Evolutionary conservation across 768 basidiomycete genomes (phyloP), one percentile per base, ranked within the genome.

Genomic region (Thelephora aurantiotincta): DNA sequence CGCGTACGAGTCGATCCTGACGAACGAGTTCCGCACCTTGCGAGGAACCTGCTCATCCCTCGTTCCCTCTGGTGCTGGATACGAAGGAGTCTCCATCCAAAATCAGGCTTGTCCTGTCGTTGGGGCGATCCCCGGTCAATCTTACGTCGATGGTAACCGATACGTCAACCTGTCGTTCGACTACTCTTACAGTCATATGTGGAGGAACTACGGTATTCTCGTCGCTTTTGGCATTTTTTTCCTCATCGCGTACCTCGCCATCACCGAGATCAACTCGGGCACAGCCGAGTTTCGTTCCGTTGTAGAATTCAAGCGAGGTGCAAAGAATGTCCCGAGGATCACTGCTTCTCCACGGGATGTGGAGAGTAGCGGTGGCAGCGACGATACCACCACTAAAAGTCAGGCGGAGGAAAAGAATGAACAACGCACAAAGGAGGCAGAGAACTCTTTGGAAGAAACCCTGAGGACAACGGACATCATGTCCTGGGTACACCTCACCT

Each of bases 41-140:
- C 61, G 82, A 18, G 86, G 80, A 41, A 57, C 64, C 12, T 82
- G 81, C 55, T 65, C 80, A 19, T 60, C 66, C 36, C 64, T 84
- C 12, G 75, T 80, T 0, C 79, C 83, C 3, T 69, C 65, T 2
- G 82, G 82, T 0, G 64, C 79, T 0, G 75, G 75, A 0, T 86
- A 86, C 51, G 74, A 73, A 52, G 65, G 66, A n/a, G 58, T 80
- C 35, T 60, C 68, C 2, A 52, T 80, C 13, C 60, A 54, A 1
- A 86, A 90, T 57, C 88, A 89, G 62, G 80, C 81, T 1, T 92
- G 90, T 59, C 71, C 83, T 2, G 71, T 79, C 0, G 68, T 80
- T 6, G 88, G 89, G 3, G 71, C 80, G 1, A 55, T 70, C 3
- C 54, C 79, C 0, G 88, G 87, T 1, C 68, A 77, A 46, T 57